Base-by-base conservation (phyloP, 2,329 filamentous ascomycete genomes). In the Emergomyces orientalis region DNA sequence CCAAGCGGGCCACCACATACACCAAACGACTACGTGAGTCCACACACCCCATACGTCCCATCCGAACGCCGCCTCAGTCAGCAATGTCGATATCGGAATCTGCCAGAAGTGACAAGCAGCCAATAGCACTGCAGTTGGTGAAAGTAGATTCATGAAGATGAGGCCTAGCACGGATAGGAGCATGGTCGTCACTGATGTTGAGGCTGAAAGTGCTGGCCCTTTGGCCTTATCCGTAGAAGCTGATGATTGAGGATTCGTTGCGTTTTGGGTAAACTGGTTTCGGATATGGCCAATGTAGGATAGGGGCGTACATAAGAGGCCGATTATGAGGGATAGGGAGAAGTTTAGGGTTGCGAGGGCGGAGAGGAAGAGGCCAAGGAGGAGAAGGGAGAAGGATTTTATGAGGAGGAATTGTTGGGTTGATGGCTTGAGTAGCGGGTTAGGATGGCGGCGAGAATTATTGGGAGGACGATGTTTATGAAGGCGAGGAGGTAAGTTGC, bases 311-410 rank as follows among this genome's bases (percentile, higher is more conserved):
- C 90, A 86, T 55, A 93, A 78, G 1, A 97, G 78, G 45, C 94
- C 94, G 59, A 97, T 81, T 45, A 96, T 80, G 72, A 97, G 88
- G 57, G 91, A 87, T 17, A 97, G 86, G 2, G 89, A 91, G 80
- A 99, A 99, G 77, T 99, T 99, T 60, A 99, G 84, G 0, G 93
- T 99, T 2, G 94, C 93, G 14, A 99, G 87, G 0, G 92, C 88
- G 14, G 92, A 92, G 67, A 99, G 86, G 70, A 91, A 92, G 80
- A 97, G 90, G 69, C 94, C 94, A 0, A 97, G 84, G 11, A 96
- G 81, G 14, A 99, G 85, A n/a, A 97, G 84, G 6, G 91, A 96
- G 79, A 97, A 91, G 63, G 88, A 94, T 73, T 95, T 92, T 67
- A 91, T 86, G 60, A 97, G 84, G 57, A 86, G 84, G 70, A 88